A percentile compares a stretch with the other conserved stretches of the same genome.
phyloP scores from a whole-genome alignment of 1,139 yeast genomes.

The Yarrowia galli region DNA sequence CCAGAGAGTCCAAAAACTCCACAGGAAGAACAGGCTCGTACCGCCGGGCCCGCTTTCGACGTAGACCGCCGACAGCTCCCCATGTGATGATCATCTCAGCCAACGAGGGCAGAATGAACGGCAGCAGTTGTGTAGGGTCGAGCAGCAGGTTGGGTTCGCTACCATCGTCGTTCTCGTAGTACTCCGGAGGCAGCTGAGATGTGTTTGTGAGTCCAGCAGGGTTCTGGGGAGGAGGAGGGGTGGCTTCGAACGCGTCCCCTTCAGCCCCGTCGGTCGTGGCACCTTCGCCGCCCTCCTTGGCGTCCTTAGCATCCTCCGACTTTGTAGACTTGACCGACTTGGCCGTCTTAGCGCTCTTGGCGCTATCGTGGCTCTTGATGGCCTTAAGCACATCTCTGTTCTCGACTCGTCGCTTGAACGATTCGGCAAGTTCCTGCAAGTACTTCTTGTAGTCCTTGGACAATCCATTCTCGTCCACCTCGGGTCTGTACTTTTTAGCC shows the following conservation, averaged over 20 bases:
- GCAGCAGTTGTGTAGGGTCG: slow-evolving; percentile 50
- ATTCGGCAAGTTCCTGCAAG: slow-evolving; percentile 48
- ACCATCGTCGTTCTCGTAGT: slow-evolving; percentile 42
- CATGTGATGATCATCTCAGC: slow-evolving; percentile 54
- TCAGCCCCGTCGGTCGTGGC: not conserved
- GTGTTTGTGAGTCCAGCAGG: slow-evolving; percentile 37
- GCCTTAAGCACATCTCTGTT: slow-evolving; percentile 34
- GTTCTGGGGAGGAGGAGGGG: slow-evolving; percentile 23
- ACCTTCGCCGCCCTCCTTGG: not conserved
- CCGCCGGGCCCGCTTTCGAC: slow-evolving; percentile 49
- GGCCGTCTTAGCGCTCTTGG: slow-evolving; percentile 41
- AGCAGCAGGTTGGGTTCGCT: slow-evolving; percentile 46
- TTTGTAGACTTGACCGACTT: slow-evolving; percentile 10
- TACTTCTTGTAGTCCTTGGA: slow-evolving; percentile 52
- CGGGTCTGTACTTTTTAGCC: slow-evolving; percentile 80
- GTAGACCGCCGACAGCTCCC: slow-evolving; percentile 55
- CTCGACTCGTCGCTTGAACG: slow-evolving; percentile 44
- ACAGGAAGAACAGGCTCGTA: slow-evolving; percentile 53
- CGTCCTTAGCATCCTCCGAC: slow-evolving; percentile 1
- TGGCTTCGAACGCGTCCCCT: slow-evolving; percentile 4
- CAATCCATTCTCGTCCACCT: slow-evolving; percentile 69
- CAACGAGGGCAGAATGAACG: slow-evolving; percentile 52
- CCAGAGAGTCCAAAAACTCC: slow-evolving; percentile 50
- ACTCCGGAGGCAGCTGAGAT: slow-evolving; percentile 35
- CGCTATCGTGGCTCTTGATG: slow-evolving; percentile 10